Conservation (phyloP, 2,329 filamentous ascomycete genomes). For the Phaeomoniella chlamydospora region DNA sequence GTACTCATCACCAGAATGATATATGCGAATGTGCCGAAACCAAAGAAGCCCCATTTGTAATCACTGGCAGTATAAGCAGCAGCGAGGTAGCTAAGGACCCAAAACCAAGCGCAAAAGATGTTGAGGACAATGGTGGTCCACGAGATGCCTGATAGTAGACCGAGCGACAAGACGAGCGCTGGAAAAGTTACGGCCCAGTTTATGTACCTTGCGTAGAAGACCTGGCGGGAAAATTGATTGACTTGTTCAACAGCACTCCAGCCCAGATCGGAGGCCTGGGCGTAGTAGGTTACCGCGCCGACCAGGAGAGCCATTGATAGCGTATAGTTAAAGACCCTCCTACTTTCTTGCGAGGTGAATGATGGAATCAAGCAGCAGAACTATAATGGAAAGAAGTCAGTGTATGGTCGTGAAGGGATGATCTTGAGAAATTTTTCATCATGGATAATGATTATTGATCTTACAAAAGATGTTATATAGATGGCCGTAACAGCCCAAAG, state of each 20-base stretch:
- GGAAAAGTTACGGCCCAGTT: slow-evolving; percentile 40
- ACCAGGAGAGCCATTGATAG: slow-evolving; percentile 35
- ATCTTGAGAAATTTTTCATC: no score
- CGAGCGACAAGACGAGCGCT: slow-evolving; percentile 28
- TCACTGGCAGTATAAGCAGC: slow-evolving; percentile 31
- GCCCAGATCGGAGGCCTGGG: slow-evolving; percentile 37
- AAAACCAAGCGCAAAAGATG: slow-evolving; percentile 34
- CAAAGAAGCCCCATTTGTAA: slow-evolving; percentile 47
- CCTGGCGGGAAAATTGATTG: slow-evolving; percentile 28
- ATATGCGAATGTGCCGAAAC: slow-evolving; percentile 35
- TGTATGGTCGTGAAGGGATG: background rate
- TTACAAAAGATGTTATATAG: slow-evolving; percentile 31
- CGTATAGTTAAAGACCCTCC: slow-evolving; percentile 43
- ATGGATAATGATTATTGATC: no score
- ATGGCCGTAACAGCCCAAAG: slow-evolving; percentile 39
- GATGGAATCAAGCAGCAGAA: slow-evolving; percentile 26
- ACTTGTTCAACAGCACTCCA: slow-evolving; percentile 25
- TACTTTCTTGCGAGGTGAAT: slow-evolving; percentile 28
- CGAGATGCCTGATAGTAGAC: slow-evolving; percentile 36
- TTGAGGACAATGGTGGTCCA: slow-evolving; percentile 42
- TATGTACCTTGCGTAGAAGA: slow-evolving; percentile 43
- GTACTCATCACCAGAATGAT: slow-evolving; percentile 32
- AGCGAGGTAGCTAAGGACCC: slow-evolving; percentile 35
- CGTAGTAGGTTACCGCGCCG: slow-evolving; percentile 36
- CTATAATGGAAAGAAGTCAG: slow-evolving; percentile 12